Evolutionary conservation across 2,329 filamentous ascomycete species (phyloP), one percentile per base, ranked within the genome.

Genomic region (Rutstroemia sp.): DNA sequence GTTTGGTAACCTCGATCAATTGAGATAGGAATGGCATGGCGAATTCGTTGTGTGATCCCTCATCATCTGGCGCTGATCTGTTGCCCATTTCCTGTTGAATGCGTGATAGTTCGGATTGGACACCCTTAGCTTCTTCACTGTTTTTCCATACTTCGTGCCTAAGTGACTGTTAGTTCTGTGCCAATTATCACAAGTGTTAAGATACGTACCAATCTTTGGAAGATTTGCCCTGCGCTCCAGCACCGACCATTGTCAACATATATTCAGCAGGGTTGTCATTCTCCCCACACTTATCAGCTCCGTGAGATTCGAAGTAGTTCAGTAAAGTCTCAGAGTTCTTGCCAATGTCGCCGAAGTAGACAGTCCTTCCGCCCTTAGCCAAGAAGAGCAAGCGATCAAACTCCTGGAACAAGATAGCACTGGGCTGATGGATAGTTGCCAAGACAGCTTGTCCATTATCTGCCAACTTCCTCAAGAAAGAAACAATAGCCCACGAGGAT

Each of bases 381-480:
- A 94, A 75, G 75, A 94, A 89, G 21, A 92, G 77, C 3, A 94
- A 79, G 54, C 87, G 81, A 66, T 94, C 88, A 68, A 94, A 96
- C 58, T 89, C 86, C 70, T 96, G 89, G 76, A 96, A 96, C 48
- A 96, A 78, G 80, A 95, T 91, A 25, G 92, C 91, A 21, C 88
- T 94, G 10, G 92, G 92, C 71, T 97, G 92, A 71, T 97, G 92
- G 57, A 96, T 96, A 0, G 92, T 96, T 73, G 91, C 95, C 14
- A 96, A 82, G 69, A 96, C 88, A 51, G 92, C 92, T 70, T 95
- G 90, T 14, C 92, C 92, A 61, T 84, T 88, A 71, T 92, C 88
- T 64, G 91, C 91, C 36, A 96, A 79, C 72, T 94, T 96, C 72
- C 95, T 86, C 44, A 97, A 80, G 34, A 96, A 82, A 68, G 91